phyloP scores from a whole-genome alignment of 768 basidiomycete species.

The Hypsizygus marmoreus region DNA sequence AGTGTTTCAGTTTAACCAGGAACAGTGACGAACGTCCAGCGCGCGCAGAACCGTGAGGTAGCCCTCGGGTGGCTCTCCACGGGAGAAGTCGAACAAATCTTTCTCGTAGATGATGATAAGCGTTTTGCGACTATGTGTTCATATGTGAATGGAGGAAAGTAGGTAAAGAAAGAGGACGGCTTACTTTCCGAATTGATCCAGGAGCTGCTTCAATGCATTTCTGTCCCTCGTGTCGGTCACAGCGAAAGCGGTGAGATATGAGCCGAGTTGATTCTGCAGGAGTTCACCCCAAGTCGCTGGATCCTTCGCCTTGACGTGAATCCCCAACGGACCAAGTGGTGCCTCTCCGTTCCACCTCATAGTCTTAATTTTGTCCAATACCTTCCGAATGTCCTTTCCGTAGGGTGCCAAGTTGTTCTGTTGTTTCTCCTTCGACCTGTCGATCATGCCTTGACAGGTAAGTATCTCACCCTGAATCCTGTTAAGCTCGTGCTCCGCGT shows the following conservation, averaged over 20 bases:
- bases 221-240: conserved; percentile 73
- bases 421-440: conserved; percentile 48
- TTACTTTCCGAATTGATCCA: conserved; percentile 65
- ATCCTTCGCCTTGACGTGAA: conserved; percentile 75
- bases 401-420: conserved; percentile 62
- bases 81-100: conserved; percentile 80
- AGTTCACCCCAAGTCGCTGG: conserved; percentile 60
- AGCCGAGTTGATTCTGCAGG: conserved; percentile 63
- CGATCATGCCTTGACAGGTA: conserved; percentile 52
- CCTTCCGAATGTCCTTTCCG: conserved; percentile 58
- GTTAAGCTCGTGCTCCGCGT: conserved; percentile 31
- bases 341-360: conserved; percentile 63
- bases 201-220: conserved; percentile 54
- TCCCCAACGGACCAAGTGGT: conserved; percentile 81
- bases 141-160: neutral
- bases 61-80: conserved; percentile 67
- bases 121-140: conserved; percentile 44
- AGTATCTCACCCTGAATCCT: conserved; percentile 42
- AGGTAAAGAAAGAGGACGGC: conserved; percentile 16
- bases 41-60: conserved; percentile 80
- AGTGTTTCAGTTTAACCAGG: conserved; percentile 5
- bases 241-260: conserved; percentile 66
- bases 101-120: conserved; percentile 65
- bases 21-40: conserved; percentile 62
- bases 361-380: conserved; percentile 53